Evolutionary conservation across 306 rosid genomes (phyloP).

Genomic region (Benincasa hispida): DNA sequence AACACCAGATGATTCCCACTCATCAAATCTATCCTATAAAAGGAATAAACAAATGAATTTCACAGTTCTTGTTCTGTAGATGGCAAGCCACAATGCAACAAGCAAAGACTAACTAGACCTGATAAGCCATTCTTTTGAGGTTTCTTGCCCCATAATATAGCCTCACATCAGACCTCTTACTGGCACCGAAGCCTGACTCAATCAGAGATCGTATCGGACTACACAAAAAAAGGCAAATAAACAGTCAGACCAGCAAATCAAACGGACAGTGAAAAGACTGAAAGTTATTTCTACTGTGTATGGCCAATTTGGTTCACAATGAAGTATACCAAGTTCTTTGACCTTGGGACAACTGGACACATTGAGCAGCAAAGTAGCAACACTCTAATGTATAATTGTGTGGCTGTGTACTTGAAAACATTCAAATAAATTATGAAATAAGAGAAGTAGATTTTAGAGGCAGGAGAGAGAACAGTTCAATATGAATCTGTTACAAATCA

Average conservation of each 20-base stretch:
- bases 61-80: background rate
- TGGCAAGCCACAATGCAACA: background rate
- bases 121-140: constrained; percentile 90
- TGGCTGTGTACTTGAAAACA: background rate
- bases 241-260: background rate
- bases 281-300: background rate
- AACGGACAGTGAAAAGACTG: background rate
- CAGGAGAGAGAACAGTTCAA: background rate
- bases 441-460: background rate
- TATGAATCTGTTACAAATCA: background rate
- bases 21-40: constrained; percentile 73
- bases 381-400: background rate
- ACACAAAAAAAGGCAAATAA: constrained; percentile 14
- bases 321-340: background rate
- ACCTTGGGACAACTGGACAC: background rate
- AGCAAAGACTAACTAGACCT: constrained; percentile 35
- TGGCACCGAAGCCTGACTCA: constrained; percentile 66
- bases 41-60: constrained; percentile 9
- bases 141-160: constrained; percentile 81
- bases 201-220: constrained; percentile 85
- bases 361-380: background rate
- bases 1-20: constrained; percentile 90
- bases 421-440: background rate
- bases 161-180: constrained; percentile 69
- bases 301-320: background rate